Conservation (phyloP, 169 alveolate genomes). For the Plasmodium vinckei region DNA sequence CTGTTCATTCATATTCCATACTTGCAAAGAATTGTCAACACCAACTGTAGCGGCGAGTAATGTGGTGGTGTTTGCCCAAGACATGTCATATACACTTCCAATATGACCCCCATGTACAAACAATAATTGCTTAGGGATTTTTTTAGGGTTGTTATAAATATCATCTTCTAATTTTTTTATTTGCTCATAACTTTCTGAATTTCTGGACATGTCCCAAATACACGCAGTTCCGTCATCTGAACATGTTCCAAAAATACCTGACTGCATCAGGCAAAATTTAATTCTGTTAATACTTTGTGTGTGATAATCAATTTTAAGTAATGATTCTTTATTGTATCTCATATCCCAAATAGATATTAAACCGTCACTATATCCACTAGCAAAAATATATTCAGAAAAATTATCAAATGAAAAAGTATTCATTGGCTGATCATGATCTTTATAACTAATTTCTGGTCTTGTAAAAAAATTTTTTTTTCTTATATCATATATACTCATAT, state of each 20-base stretch:
- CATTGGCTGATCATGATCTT: slow-evolving; percentile 74
- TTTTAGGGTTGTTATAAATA: slow-evolving; percentile 48
- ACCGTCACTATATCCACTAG: slow-evolving; percentile 80
- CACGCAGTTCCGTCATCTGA: slow-evolving; percentile 83
- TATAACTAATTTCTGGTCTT: slow-evolving; percentile 35
- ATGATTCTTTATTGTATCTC: slow-evolving; percentile 69
- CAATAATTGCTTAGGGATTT: slow-evolving; percentile 77
- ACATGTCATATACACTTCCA: slow-evolving; percentile 81
- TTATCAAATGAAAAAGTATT: slow-evolving; percentile 77
- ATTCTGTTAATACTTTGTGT: slow-evolving; percentile 81
- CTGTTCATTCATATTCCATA: slow-evolving; percentile 73
- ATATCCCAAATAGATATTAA: slow-evolving; percentile 81
- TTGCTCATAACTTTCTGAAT: slow-evolving; percentile 16
- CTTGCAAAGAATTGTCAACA: slow-evolving; percentile 63
- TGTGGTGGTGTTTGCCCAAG: slow-evolving; percentile 79
- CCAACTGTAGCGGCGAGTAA: slow-evolving; percentile 58
- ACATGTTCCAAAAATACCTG: slow-evolving; percentile 85
- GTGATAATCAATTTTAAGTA: slow-evolving; percentile 78
- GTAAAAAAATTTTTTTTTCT: slow-evolving; percentile 50
- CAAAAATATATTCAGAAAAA: slow-evolving; percentile 73
- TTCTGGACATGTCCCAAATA: slow-evolving; percentile 80
- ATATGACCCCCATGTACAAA: slow-evolving; percentile 85
- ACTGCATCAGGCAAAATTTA: slow-evolving; percentile 79
- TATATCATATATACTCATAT: slow-evolving; percentile 58
- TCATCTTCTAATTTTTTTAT: slow-evolving; percentile 53